Percentiles rank a stretch among this genome's conserved stretches.
phyloP scores from a whole-genome alignment of 305 asterid genomes.

The Vinca major region DNA sequence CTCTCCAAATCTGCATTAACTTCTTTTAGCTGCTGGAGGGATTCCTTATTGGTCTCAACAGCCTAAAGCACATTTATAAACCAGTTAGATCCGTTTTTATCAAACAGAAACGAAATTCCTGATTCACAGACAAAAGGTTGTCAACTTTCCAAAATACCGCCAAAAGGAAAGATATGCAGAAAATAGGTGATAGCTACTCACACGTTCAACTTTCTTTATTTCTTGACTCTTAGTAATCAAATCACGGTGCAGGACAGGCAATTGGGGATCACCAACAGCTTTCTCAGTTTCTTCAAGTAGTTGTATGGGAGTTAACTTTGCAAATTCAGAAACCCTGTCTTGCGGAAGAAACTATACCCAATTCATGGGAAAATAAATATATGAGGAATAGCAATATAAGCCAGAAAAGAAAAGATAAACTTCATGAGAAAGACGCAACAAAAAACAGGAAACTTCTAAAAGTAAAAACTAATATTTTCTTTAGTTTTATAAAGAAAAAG shows the following conservation, averaged over 20 bases:
- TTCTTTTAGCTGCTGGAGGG: conserved; percentile 61
- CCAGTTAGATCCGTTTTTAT: not conserved
- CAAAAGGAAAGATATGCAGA: conserved; percentile 6
- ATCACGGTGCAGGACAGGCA: conserved; percentile 60
- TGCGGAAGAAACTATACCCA: conserved; percentile 82
- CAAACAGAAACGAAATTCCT: conserved; percentile 7
- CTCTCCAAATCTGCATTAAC: conserved; percentile 71
- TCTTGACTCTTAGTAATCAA: conserved; percentile 73
- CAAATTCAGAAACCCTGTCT: conserved; percentile 98
- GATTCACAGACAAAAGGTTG: not conserved
- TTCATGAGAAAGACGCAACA: conserved; percentile 1
- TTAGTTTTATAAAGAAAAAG: not conserved
- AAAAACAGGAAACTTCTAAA: conserved; percentile 3
- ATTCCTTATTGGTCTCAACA: conserved; percentile 60
- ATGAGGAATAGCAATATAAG: conserved; percentile 13
- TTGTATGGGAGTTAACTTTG: conserved; percentile 89
- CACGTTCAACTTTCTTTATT: conserved; percentile 67
- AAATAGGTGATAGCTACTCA: conserved; percentile 36
- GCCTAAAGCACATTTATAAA: conserved; percentile 39
- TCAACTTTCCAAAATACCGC: not conserved
- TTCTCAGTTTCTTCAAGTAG: conserved; percentile 95
- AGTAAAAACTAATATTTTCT: not conserved
- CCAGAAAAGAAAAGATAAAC: not conserved
- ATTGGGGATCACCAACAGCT: conserved; percentile 86
- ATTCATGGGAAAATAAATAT: conserved; percentile 17